phyloP scores from a whole-genome alignment of 495 filamentous ascomycete species.

The Venustampulla echinocandica region DNA sequence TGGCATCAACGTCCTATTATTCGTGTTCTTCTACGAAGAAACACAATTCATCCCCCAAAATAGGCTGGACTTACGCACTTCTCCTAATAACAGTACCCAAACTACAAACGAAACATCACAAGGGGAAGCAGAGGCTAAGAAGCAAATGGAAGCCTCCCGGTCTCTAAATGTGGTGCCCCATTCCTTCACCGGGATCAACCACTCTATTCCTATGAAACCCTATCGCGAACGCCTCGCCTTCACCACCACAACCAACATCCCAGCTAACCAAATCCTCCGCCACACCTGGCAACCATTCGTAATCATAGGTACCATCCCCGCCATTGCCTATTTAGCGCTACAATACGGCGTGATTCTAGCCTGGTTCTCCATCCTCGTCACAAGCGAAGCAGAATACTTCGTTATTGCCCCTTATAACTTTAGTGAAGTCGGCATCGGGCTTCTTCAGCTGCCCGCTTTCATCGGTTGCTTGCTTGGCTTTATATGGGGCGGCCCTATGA shows the following conservation, averaged over 20 bases:
- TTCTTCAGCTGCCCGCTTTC: conserved; percentile 31
- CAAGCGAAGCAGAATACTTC: conserved; percentile 28
- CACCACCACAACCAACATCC: conserved; percentile 16
- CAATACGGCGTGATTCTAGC: conserved; percentile 27
- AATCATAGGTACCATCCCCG: conserved; percentile 29
- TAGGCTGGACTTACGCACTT: neutral
- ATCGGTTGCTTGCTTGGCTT: conserved; percentile 30
- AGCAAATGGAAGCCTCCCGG: neutral
- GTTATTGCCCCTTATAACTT: conserved; percentile 32
- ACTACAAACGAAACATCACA: neutral
- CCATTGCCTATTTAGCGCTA: conserved; percentile 31
- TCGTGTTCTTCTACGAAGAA: conserved; percentile 37
- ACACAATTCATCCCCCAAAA: conserved; percentile 26
- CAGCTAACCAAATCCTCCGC: conserved; percentile 15
- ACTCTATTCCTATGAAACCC: conserved; percentile 7
- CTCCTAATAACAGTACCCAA: neutral
- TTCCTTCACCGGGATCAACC: neutral
- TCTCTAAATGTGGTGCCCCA: neutral
- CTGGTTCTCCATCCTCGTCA: conserved; percentile 30
- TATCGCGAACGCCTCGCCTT: conserved; percentile 10
- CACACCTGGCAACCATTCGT: conserved; percentile 32
- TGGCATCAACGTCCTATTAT: conserved; percentile 27
- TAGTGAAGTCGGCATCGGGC: conserved; percentile 25
- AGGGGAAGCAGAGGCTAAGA: neutral
- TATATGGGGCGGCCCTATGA: conserved; percentile 29